Percentiles rank a stretch among this genome's conserved stretches.
phyloP scores from a whole-genome alignment of 441 rosid genomes.

The Adansonia grandidieri region DNA sequence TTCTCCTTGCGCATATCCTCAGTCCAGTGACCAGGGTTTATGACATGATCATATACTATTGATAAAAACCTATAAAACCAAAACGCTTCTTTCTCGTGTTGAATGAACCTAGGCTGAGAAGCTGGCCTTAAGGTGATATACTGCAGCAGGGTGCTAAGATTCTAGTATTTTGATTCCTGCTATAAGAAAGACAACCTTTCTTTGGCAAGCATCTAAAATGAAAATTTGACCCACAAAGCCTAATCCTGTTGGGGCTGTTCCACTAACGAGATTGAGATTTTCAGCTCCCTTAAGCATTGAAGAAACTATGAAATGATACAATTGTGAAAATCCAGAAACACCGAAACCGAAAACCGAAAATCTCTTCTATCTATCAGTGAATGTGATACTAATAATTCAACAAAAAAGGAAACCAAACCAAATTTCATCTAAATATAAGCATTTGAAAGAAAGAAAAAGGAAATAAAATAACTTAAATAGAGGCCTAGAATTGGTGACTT shows the following conservation, averaged over 20 bases:
- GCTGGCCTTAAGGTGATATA: conserved; percentile 78
- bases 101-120: conserved; percentile 91
- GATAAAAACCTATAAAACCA: conserved; percentile 95
- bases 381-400: neutral
- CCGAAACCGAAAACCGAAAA: neutral
- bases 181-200: conserved; percentile 35
- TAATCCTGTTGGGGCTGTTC: conserved; percentile 46
- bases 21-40: conserved; percentile 92
- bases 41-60: conserved; percentile 86
- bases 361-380: neutral
- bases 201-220: conserved; percentile 41
- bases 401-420: neutral
- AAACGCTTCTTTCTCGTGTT: conserved; percentile 96
- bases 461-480: neutral
- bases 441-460: neutral
- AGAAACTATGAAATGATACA: conserved; percentile 55
- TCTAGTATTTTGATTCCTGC: conserved; percentile 21
- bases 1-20: conserved; percentile 97
- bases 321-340: neutral
- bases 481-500: neutral
- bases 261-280: conserved; percentile 38
- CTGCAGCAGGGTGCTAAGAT: conserved; percentile 52
- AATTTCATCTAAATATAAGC: neutral
- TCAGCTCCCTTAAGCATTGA: conserved; percentile 67
- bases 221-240: conserved; percentile 47